Base-by-base conservation (phyloP, 1,139 yeast genomes). In the Scheffersomyces quercinus region DNA sequence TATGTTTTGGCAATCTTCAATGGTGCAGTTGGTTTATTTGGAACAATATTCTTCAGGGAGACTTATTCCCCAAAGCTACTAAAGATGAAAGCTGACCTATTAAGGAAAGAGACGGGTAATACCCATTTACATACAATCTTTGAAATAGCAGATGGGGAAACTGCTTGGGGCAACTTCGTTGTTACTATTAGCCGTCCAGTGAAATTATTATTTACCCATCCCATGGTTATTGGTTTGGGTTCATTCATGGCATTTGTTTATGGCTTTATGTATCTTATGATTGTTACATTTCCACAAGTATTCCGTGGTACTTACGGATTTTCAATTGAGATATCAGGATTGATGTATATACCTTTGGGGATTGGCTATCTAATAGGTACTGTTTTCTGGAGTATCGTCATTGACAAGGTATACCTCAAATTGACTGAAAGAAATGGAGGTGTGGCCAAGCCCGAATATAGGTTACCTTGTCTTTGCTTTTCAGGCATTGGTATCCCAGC, bases 221-320 rank as follows among this genome's bases (percentile, higher is more conserved):
- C 88, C 3, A 81, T 83, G 75, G 81, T 83, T 12, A 62, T 80
- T 29, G 84, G 85, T 0, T 63, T 82, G 26, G 86, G 86, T 2
- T 59, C 74, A 2, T 81, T 75, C 58, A 77, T 82, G 83, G 87
- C 87, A 2, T 80, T 82, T 52, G 73, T 74, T 3, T 82, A 81
- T 53, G 88, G 86, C 3, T 79, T 82, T 65, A 71, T 81, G 75
- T 82, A 82, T 55, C 66, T 82, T 43, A 67, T 82, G 74, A 69
- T 82, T 42, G 82, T 79, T 16, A 73, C 83, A 2, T 82, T 79
- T 60, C 86, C 87, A 3, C 46, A 63, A 3, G 77, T 81, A 26
- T 82, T 78, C 73, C 57, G 66, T 28, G 62, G 59, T 0, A 50
- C 56, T 8, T 82, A 82, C 54, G 79, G 79, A 3, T 80, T 68